phyloP scores from a whole-genome alignment of 73 alveolate genomes.

The Uronychia binucleata region DNA sequence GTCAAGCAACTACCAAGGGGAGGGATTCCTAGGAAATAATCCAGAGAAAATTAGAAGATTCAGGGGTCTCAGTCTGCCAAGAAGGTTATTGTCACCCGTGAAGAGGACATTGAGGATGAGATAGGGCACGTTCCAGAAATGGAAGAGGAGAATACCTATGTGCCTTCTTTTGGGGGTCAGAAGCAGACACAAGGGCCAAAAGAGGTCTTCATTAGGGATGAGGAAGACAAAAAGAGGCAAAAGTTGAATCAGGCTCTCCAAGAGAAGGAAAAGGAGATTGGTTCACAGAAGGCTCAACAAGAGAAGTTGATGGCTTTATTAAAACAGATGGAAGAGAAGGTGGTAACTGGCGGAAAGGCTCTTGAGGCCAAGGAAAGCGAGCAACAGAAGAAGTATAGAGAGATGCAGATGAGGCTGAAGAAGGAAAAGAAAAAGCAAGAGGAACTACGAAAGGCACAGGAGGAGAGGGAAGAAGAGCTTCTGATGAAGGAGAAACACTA shows the following conservation, averaged over 20 bases:
- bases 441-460: constrained; percentile 64
- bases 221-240: constrained; percentile 1
- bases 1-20: too few relatives aligned
- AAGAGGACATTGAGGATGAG: constrained; percentile 69
- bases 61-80: too few relatives aligned
- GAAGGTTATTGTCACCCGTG: too few relatives aligned
- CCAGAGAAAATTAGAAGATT: too few relatives aligned
- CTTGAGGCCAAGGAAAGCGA: constrained; percentile 48
- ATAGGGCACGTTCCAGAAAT: too few relatives aligned
- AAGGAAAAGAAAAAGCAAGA: constrained; percentile 39
- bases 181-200: constrained; percentile 6
- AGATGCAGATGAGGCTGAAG: constrained; percentile 10
- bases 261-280: too few relatives aligned
- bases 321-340: constrained; percentile 25
- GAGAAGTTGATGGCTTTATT: constrained; percentile 8
- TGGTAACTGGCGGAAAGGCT: constrained; percentile 34
- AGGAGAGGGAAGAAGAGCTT: constrained; percentile 39
- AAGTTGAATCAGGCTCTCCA: too few relatives aligned
- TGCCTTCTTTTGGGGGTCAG: too few relatives aligned
- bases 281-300: too few relatives aligned
- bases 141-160: too few relatives aligned
- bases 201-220: constrained; percentile 3
- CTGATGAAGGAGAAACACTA: constrained; percentile 14
- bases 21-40: too few relatives aligned
- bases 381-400: constrained; percentile 28